phyloP scores from a whole-genome alignment of 768 basidiomycete species.

The Cyclocybe aegerita region DNA sequence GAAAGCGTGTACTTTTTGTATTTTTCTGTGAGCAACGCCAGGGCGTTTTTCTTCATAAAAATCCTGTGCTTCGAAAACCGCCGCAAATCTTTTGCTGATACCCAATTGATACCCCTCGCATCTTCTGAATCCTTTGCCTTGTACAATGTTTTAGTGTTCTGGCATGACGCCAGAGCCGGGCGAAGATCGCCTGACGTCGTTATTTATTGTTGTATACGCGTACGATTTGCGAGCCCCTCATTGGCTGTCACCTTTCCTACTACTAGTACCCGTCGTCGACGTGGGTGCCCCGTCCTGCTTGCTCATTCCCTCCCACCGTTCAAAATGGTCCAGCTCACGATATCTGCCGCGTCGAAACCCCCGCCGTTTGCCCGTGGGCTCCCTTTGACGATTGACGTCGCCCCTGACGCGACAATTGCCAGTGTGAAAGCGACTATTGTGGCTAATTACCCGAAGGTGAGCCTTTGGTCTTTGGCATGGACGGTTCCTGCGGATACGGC shows the following conservation, averaged over 20 bases:
- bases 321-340: conserved; percentile 44
- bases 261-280: not conserved
- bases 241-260: not conserved
- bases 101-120: too few species aligned
- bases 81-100: not conserved
- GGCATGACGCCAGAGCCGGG: too few species aligned
- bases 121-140: too few species aligned
- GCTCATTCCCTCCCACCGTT: not conserved
- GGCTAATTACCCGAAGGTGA: conserved; percentile 35
- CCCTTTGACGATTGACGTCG: conserved; percentile 50
- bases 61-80: not conserved
- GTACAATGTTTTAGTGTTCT: too few species aligned
- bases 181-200: too few species aligned
- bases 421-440: conserved; percentile 72
- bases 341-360: conserved; percentile 49
- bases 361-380: conserved; percentile 48
- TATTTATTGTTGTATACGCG: too few species aligned
- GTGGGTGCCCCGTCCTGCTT: not conserved
- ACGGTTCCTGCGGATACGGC: not conserved
- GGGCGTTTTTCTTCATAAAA: not conserved
- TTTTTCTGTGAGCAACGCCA: not conserved
- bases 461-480: conserved; percentile 1
- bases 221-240: not conserved
- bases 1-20: not conserved
- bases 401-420: conserved; percentile 52